A percentile compares a stretch with the other conserved stretches of the same genome.
phyloP scores from a whole-genome alignment of 1,284 basidiomycete genomes.

The Pascua guehoae region DNA sequence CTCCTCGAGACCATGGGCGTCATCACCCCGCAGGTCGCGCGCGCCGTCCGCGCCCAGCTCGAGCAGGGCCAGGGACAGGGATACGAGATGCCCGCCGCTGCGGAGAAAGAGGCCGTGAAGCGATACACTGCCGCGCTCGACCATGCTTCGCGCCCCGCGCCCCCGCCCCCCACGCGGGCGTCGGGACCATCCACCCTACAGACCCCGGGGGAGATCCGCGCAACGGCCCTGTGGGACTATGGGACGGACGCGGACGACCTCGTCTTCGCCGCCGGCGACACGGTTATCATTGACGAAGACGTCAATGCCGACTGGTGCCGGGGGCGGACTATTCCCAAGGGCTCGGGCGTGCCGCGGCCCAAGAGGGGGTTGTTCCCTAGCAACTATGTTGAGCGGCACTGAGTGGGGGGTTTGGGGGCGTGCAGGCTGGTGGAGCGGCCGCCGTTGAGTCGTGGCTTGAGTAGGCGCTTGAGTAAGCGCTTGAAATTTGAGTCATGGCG shows the following conservation, averaged over 20 bases:
- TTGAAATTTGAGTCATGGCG: too few relatives aligned
- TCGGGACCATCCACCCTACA: neutral
- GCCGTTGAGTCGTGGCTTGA: too few relatives aligned
- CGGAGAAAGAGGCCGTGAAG: too few relatives aligned
- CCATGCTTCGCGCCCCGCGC: neutral
- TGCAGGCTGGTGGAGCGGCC: constrained; percentile 6
- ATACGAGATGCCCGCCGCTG: neutral
- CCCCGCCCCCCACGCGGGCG: neutral
- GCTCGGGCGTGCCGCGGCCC: constrained; percentile 20
- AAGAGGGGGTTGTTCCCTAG: constrained; percentile 1
- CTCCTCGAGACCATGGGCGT: constrained; percentile 33
- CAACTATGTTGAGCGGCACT: neutral
- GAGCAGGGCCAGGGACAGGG: neutral
- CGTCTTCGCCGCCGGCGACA: constrained; percentile 32
- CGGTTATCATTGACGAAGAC: constrained; percentile 37
- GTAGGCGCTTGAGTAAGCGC: too few relatives aligned
- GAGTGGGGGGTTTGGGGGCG: constrained; percentile 1
- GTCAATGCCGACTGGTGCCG: constrained; percentile 41
- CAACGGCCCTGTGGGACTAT: constrained; percentile 40
- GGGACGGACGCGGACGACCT: constrained; percentile 34
- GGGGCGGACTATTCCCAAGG: constrained; percentile 27
- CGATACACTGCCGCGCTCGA: neutral
- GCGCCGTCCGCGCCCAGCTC: neutral
- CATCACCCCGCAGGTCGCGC: constrained; percentile 29
- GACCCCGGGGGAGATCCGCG: constrained; percentile 14